Conservation (phyloP, 805 yeast species). For the Candida wancherniae region DNA sequence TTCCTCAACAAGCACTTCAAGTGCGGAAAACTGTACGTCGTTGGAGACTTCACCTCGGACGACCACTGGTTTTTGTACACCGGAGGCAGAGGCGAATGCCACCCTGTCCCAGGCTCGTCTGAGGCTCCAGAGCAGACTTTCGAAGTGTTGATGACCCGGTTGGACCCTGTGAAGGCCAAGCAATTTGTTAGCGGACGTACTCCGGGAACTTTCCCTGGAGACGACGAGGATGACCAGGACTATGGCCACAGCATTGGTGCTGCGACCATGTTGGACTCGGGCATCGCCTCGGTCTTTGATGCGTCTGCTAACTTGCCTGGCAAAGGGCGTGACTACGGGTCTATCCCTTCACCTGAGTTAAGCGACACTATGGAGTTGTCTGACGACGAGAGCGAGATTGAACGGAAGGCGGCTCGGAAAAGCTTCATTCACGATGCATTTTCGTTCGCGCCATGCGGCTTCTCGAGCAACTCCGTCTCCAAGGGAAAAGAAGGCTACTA, state of each 20-base stretch:
- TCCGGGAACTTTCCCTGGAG: constrained; percentile 36
- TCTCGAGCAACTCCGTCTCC: constrained; percentile 78
- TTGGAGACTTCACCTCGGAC: constrained; percentile 67
- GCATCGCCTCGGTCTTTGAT: constrained; percentile 55
- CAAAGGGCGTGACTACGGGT: constrained; percentile 3
- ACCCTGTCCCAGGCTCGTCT: constrained; percentile 3
- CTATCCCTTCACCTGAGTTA: constrained; percentile 34
- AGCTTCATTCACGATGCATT: constrained; percentile 74
- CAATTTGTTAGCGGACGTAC: constrained; percentile 55
- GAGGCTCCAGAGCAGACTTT: constrained; percentile 61
- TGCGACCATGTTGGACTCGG: constrained; percentile 58
- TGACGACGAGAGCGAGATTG: constrained; percentile 11
- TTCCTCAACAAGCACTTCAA: constrained; percentile 63
- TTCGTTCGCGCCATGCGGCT: constrained; percentile 92
- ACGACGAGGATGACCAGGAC: constrained; percentile 49
- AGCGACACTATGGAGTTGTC: constrained; percentile 25
- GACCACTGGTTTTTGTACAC: constrained; percentile 91
- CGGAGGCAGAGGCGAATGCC: constrained; percentile 38
- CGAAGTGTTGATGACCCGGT: constrained; percentile 87
- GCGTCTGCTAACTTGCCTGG: constrained; percentile 3
- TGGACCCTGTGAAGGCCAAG: constrained; percentile 51
- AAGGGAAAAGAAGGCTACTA: constrained; percentile 44
- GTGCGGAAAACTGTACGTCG: constrained; percentile 60
- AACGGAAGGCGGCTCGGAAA: constrained; percentile 1
- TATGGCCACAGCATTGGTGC: constrained; percentile 77